Evolutionary conservation across 139 green algal genomes (phyloP), one percentile per base, ranked within the genome.

Genomic region (Chlamydomonas sphaeroides): DNA sequence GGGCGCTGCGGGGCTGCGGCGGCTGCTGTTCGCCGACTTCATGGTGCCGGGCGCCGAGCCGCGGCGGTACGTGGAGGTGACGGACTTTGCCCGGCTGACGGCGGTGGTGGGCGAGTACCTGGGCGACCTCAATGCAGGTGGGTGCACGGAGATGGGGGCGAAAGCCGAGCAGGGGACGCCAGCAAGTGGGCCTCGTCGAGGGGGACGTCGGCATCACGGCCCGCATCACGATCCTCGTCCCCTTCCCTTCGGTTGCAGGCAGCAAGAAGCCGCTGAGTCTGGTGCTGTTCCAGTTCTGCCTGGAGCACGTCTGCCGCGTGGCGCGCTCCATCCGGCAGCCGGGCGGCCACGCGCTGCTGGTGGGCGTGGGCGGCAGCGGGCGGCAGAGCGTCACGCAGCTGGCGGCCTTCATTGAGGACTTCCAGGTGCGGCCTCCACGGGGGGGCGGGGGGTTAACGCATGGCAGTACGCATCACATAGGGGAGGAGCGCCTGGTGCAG

Each of bases 1-100:
- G 28, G 85, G 85, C 15, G 61, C 69, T 2, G 72, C 35, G 1
- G 59, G 69, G 70, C 80, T 95, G 65, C 84, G 88, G 5, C 59
- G 84, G 26, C 86, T 96, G 18, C 51, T 97, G 73, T 95, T 95
- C 72, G 93, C 86, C 5, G 91, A 97, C 88, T 97, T 93, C 84
- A 93, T 95, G 90, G 68, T 90, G 1, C 88, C 91, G 15, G 92
- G 91, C 49, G 62, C 79, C 3, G 85, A 86, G 36, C 75, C 79
- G 14, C 32, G 71, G 11, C 42, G 66, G 21, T 89, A 89, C 48
- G 72, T 70, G 53, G 85, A 89, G 65, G 62, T 89, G n/a, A 39
- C 42, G 2, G 69, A 84, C 75, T 73, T 84, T 3, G 66, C 59
- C 26, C 65, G 65, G 39, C 70, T 89, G 57, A 77, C 61, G 5